These are phyloP conservation scores for Penicillium taxi DNA, from an alignment of 495 filamentous ascomycete genomes.

Conservation along the genomic window DNA sequence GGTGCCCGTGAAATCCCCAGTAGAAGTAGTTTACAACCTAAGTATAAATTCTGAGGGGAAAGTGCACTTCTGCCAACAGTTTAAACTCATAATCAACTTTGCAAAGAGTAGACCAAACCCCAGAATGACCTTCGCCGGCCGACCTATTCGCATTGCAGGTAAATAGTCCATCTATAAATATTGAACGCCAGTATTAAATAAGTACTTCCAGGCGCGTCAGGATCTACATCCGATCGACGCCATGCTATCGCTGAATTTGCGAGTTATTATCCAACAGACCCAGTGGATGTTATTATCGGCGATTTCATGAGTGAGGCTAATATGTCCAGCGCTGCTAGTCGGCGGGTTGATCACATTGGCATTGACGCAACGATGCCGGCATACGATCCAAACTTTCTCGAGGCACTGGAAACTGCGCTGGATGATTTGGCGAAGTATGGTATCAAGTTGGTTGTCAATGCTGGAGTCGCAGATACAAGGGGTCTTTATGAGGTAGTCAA, in stretches of 20 bases:
- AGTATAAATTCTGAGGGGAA: too few relatives aligned
- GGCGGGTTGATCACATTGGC: constrained; percentile 27
- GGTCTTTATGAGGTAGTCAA: constrained; percentile 38
- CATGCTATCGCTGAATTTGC: constrained; percentile 49
- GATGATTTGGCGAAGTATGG: constrained; percentile 40
- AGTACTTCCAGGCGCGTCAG: constrained; percentile 31
- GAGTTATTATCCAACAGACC: constrained; percentile 33
- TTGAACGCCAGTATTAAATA: background rate
- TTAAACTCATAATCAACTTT: too few relatives aligned
- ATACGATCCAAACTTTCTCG: constrained; percentile 47
- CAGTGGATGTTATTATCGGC: constrained; percentile 49
- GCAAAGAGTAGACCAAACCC: too few relatives aligned
- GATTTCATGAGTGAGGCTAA: constrained; percentile 53
- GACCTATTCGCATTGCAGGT: constrained; percentile 6
- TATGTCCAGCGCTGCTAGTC: constrained; percentile 41
- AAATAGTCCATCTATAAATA: background rate
- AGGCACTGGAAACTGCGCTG: constrained; percentile 45
- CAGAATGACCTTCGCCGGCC: constrained; percentile 4
- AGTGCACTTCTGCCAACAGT: too few relatives aligned
- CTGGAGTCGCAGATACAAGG: constrained; percentile 46
- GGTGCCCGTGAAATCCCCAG: too few relatives aligned
- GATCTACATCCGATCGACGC: constrained; percentile 49
- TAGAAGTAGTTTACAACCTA: too few relatives aligned
- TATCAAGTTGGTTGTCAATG: constrained; percentile 54
- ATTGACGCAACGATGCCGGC: constrained; percentile 18